Conservation (phyloP, 2,329 filamentous ascomycete species). For the Ophiostoma montium region DNA sequence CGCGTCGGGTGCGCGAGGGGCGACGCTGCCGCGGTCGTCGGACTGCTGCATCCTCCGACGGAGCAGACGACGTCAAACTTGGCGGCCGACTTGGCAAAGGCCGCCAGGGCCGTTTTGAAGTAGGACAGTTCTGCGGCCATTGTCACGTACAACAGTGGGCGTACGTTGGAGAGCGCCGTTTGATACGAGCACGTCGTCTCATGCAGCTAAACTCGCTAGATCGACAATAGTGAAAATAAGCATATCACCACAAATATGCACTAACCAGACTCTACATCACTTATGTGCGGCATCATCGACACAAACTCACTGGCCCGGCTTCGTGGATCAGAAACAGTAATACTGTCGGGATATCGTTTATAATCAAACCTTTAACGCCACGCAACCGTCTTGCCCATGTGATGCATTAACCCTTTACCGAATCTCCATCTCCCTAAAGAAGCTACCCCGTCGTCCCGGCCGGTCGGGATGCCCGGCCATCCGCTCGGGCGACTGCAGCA, state of each 20-base stretch:
- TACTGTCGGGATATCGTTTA: too few relatives aligned
- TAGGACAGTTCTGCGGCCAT: constrained; percentile 18
- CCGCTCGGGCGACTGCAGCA: constrained; percentile 17
- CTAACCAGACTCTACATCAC: too few relatives aligned
- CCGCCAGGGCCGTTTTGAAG: constrained; percentile 29
- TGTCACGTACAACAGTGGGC: too few relatives aligned
- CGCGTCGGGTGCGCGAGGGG: neutral
- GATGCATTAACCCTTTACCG: constrained; percentile 16
- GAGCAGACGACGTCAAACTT: constrained; percentile 30
- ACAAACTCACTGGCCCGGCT: neutral
- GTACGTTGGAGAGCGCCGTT: too few relatives aligned
- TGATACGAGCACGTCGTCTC: too few relatives aligned
- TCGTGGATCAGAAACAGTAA: too few relatives aligned
- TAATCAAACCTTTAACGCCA: too few relatives aligned
- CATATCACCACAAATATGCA: too few relatives aligned
- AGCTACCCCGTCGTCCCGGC: constrained; percentile 22
- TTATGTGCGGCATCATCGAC: neutral
- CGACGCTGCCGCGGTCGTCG: constrained; percentile 18
- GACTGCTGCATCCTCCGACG: constrained; percentile 10
- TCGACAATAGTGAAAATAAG: too few relatives aligned
- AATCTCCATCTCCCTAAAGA: constrained; percentile 29
- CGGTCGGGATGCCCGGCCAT: constrained; percentile 17
- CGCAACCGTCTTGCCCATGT: neutral
- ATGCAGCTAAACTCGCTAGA: too few relatives aligned
- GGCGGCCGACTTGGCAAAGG: constrained; percentile 29